Conservation (phyloP, 1,284 basidiomycete species). For the Boletus albobrunnescens region DNA sequence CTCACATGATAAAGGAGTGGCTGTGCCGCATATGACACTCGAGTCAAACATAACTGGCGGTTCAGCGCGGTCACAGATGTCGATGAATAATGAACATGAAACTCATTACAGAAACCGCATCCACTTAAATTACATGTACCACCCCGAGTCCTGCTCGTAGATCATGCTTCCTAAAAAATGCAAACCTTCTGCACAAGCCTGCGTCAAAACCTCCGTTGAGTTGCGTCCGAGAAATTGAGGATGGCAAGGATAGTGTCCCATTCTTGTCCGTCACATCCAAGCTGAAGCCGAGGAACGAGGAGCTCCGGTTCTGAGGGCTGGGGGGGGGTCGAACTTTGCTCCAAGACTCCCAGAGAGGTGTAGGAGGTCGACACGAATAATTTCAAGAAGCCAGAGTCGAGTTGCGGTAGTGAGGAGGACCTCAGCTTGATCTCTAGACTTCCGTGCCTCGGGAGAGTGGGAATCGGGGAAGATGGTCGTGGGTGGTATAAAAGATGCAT, state of each 20-base stretch:
- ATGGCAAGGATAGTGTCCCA: slow-evolving; percentile 33
- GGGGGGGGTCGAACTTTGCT: slow-evolving; percentile 33
- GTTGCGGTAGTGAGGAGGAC: slow-evolving; percentile 34
- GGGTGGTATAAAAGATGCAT: slow-evolving; percentile 43
- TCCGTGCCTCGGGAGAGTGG: slow-evolving; percentile 37
- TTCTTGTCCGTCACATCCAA: slow-evolving; percentile 22
- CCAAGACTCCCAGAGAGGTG: slow-evolving; percentile 41
- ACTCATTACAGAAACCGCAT: background rate
- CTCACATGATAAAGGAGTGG: background rate
- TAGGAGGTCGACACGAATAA: slow-evolving; percentile 44
- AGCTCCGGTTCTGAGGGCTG: slow-evolving; percentile 16
- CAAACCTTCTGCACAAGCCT: background rate
- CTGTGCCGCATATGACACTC: no score
- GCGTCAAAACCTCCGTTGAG: slow-evolving; percentile 1
- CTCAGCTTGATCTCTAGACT: slow-evolving; percentile 37
- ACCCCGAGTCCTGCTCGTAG: slow-evolving; percentile 13
- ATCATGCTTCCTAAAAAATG: background rate
- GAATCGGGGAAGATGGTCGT: slow-evolving; percentile 22
- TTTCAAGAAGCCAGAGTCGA: slow-evolving; percentile 43
- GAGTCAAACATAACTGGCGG: no score
- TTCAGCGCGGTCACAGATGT: no score
- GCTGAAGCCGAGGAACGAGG: slow-evolving; percentile 5
- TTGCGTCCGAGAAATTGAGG: slow-evolving; percentile 21
- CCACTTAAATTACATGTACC: background rate
- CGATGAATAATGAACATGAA: no score